A percentile compares a stretch with the other conserved stretches of the same genome.
Evolutionary conservation across 345 rosid genomes (phyloP).

Genomic region (Chamaenerion angustifolium): DNA sequence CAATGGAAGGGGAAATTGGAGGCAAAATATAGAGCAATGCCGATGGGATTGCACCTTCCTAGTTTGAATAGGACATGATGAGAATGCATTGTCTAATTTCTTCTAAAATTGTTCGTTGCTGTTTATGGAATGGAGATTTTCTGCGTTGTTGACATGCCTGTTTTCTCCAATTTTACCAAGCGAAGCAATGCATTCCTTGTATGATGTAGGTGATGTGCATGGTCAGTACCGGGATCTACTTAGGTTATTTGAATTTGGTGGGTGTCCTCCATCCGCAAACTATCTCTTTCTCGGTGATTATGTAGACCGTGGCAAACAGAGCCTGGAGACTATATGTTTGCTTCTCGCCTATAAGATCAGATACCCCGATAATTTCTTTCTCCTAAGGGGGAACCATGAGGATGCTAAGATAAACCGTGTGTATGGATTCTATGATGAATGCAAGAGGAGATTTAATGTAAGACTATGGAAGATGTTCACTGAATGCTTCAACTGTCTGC

Average conservation of each 20-base stretch:
- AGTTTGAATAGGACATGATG: no score
- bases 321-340: slow-evolving; percentile 86
- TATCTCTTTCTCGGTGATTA: slow-evolving; percentile 96
- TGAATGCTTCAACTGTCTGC: slow-evolving; percentile 81
- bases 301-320: slow-evolving; percentile 92
- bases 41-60: no score
- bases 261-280: slow-evolving; percentile 80
- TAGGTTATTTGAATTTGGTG: slow-evolving; percentile 72
- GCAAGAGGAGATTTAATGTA: slow-evolving; percentile 85
- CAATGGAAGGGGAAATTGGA: no score
- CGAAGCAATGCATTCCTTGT: no score
- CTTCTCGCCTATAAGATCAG: slow-evolving; percentile 85
- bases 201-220: slow-evolving; percentile 67
- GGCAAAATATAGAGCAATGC: no score
- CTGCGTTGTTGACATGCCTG: no score
- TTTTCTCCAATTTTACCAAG: background rate
- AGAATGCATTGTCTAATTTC: no score
- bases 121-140: no score
- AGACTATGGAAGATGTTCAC: slow-evolving; percentile 89
- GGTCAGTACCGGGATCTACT: slow-evolving; percentile 92
- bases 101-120: no score
- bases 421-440: slow-evolving; percentile 89
- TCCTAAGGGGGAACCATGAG: slow-evolving; percentile 92
- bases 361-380: slow-evolving; percentile 49
- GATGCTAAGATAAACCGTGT: slow-evolving; percentile 87